phyloP scores from a whole-genome alignment of 2,329 filamentous ascomycete genomes.

The Alternaria tenuissima region DNA sequence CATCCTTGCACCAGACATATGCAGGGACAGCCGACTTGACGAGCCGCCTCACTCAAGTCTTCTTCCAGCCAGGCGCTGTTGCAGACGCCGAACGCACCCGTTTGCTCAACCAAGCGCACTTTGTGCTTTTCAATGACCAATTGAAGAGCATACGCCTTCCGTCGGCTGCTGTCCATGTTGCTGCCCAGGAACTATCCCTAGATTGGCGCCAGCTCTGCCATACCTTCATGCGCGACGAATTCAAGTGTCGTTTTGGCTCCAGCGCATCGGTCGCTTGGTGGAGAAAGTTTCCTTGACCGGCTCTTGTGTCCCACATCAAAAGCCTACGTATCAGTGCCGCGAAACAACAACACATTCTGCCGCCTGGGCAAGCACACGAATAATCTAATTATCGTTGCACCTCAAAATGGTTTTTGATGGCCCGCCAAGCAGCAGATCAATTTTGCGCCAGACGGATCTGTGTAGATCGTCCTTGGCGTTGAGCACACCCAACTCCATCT shows the following conservation, averaged over 20 bases:
- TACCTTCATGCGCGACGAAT: conserved; percentile 21
- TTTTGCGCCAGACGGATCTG: conserved; percentile 17
- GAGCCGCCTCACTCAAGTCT: conserved; percentile 21
- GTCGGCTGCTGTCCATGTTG: conserved; percentile 20
- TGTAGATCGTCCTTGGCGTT: conserved; percentile 28
- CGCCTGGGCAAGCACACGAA: conserved; percentile 15
- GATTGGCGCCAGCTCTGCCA: conserved; percentile 30
- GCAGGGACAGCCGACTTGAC: conserved; percentile 10
- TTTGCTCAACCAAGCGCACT: conserved; percentile 20
- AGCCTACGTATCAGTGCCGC: neutral
- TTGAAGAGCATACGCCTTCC: conserved; percentile 25
- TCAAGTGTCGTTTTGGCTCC: conserved; percentile 21
- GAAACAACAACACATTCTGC: conserved; percentile 12
- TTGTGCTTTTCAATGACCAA: conserved; percentile 26
- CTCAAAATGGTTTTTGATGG: conserved; percentile 8
- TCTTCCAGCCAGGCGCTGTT: conserved; percentile 17
- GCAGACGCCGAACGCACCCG: conserved; percentile 13
- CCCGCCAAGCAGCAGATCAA: conserved; percentile 19
- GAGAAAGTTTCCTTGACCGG: conserved; percentile 14
- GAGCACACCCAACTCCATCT: conserved; percentile 14
- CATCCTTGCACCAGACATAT: conserved; percentile 8
- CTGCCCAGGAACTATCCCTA: conserved; percentile 20
- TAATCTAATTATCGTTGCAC: conserved; percentile 11
- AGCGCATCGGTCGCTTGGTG: conserved; percentile 18
- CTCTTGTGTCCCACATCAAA: neutral